Conservation (phyloP, 2,329 filamentous ascomycete genomes). For the Clarireedia sp. region DNA sequence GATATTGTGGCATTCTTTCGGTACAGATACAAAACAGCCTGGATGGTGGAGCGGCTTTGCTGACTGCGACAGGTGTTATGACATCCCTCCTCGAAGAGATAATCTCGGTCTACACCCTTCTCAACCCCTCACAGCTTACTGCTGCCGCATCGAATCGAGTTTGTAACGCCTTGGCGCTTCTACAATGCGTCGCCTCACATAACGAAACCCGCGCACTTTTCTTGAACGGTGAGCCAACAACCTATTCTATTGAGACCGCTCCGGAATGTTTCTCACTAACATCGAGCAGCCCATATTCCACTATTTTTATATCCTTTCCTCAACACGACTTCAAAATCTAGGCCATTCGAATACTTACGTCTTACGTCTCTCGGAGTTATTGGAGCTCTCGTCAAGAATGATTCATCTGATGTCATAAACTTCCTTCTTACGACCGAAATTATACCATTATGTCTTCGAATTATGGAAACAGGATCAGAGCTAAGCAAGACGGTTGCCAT, state of each 20-base stretch:
- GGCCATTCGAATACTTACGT: constrained; percentile 94
- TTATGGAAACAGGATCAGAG: constrained; percentile 98
- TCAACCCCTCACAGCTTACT: constrained; percentile 94
- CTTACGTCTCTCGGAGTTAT: constrained; percentile 95
- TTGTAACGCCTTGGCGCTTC: constrained; percentile 89
- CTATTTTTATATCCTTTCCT: constrained; percentile 97
- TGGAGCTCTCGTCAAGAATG: constrained; percentile 95
- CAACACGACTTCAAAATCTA: constrained; percentile 96
- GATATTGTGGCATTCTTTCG: constrained; percentile 97
- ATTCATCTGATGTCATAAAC: constrained; percentile 97
- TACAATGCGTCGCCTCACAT: constrained; percentile 96
- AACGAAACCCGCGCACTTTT: constrained; percentile 93
- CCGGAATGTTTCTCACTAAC: constrained; percentile 12
- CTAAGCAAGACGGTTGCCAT: constrained; percentile 98
- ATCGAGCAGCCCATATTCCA: constrained; percentile 77
- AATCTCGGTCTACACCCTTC: constrained; percentile 93
- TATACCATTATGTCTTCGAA: constrained; percentile 91
- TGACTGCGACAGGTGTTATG: constrained; percentile 70
- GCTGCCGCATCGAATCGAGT: constrained; percentile 96
- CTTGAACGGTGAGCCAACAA: constrained; percentile 62
- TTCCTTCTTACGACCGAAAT: constrained; percentile 98
- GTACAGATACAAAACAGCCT: constrained; percentile 42
- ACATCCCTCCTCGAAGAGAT: constrained; percentile 96
- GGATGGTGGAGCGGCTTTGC: constrained; percentile 7
- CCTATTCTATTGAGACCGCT: not conserved